Evolutionary conservation across 2,329 filamentous ascomycete genomes (phyloP).

Genomic region (Verticillium tricorpus): DNA sequence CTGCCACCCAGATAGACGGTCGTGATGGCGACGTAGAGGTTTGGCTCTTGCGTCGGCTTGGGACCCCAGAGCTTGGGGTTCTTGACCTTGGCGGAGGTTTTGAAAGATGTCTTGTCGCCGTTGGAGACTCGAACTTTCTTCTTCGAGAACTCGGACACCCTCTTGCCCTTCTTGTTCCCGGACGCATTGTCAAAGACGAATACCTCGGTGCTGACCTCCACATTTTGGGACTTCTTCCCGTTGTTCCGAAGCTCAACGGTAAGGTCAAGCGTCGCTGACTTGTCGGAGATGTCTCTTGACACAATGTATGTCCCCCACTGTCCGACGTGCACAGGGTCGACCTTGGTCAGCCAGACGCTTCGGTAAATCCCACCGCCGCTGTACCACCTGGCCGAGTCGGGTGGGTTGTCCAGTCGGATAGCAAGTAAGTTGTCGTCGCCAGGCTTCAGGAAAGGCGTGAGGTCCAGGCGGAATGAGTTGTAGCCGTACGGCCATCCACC

Average conservation of each 20-base stretch:
- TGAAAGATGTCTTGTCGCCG: conserved; percentile 25
- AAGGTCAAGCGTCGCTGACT: conserved; percentile 39
- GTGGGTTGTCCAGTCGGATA: conserved; percentile 45
- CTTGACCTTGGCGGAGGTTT: conserved; percentile 20
- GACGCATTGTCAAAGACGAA: conserved; percentile 29
- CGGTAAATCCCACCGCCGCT: conserved; percentile 50
- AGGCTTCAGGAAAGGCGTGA: conserved; percentile 35
- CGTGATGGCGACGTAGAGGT: conserved; percentile 43
- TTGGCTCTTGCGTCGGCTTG: conserved; percentile 36
- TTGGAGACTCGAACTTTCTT: conserved; percentile 22
- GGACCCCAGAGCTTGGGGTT: conserved; percentile 46
- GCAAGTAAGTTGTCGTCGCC: conserved; percentile 38
- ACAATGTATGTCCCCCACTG: conserved; percentile 47
- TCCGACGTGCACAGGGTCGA: conserved; percentile 38
- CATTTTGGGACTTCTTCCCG: conserved; percentile 19
- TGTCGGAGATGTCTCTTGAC: conserved; percentile 35
- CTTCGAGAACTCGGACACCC: conserved; percentile 28
- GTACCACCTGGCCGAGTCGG: conserved; percentile 48
- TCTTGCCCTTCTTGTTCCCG: conserved; percentile 16
- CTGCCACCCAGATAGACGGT: conserved; percentile 20
- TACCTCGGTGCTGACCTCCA: conserved; percentile 33
- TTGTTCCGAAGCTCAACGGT: conserved; percentile 42
- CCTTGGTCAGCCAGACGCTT: conserved; percentile 49
- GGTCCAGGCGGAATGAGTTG: conserved; percentile 44
- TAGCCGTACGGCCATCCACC: conserved; percentile 50